Base-by-base conservation (phyloP, 352 stramenopile genomes). In the Halophytophthora polymorphica region DNA sequence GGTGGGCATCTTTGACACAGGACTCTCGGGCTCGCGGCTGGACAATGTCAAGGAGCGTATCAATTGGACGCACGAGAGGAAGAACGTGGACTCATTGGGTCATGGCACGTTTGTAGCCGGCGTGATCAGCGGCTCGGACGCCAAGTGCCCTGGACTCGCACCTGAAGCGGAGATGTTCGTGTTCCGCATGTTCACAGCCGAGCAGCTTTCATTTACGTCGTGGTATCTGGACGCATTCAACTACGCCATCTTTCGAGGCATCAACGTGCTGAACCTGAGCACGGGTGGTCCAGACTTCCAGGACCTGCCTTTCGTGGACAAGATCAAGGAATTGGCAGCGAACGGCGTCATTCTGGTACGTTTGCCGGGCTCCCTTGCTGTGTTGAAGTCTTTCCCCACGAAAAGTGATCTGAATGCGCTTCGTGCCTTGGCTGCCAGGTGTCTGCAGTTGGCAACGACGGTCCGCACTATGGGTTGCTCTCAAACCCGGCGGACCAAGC, bases 191-290 rank as follows among this genome's bases (percentile, higher is more conserved):
- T 96, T 96, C 63, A 95, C 81, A 7, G 73, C 65, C n/a, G 66
- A 90, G 13, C 83, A 93, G 47, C 60, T 93, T 25, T 92, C 82
- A 21, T 96, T 93, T 53, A 96, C 87, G 21, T 92, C 86, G 12
- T 96, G 86, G 87, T 95, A 95, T 59, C 69, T 95, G 3, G 87
- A 96, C 46, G 87, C 86, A 6, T 93, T 96, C 61, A 96, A 96
- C 52, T 96, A 94, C 56, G 81, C 85, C 15, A 50, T 96, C 5
- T 91, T 84, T 43, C 70, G 80, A 25, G 53, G 65, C 10, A 74
- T 95, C 22, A 67, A 95, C 29, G 69, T 92, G 22, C 54, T 96
- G n/a, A 96, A 96, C 54, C 69, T 95, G 18, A 94, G 82, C 47
- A 89, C 88, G 13, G 86, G 86, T 42, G 82, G 86, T 1, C 79